Evolutionary conservation across 164 flowering plant species (phyloP).

Genomic region (Macadamia tetraphylla): DNA sequence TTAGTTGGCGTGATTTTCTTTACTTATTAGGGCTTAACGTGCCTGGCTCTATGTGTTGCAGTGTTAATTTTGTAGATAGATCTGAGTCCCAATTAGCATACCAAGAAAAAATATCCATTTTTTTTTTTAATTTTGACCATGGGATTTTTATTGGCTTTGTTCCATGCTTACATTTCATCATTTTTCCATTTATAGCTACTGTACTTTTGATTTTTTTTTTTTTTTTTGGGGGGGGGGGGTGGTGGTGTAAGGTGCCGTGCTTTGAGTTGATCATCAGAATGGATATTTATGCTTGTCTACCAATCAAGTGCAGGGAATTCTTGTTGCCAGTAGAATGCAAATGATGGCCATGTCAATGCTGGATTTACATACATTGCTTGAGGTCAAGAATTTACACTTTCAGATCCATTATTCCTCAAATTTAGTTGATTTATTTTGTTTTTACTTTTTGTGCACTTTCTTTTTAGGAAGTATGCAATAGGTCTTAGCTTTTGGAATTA

Average conservation of each 20-base stretch:
- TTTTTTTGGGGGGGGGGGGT: not conserved
- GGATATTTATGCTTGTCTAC: conserved; percentile 13
- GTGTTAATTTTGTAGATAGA: not conserved
- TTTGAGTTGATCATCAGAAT: not conserved
- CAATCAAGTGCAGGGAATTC: conserved; percentile 30
- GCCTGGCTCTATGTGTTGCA: not conserved
- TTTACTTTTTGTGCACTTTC: too few relatives aligned
- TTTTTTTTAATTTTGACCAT: not conserved
- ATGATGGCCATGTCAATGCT: conserved; percentile 16
- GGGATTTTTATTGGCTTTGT: not conserved
- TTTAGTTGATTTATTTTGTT: not conserved
- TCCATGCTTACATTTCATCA: not conserved
- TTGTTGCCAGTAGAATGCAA: conserved; percentile 24
- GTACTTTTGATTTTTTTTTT: not conserved
- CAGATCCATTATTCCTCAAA: not conserved
- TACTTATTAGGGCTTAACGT: not conserved
- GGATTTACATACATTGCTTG: conserved; percentile 25
- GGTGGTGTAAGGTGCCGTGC: too few relatives aligned
- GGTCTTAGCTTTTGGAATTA: too few relatives aligned
- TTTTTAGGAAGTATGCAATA: too few relatives aligned
- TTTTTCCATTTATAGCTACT: not conserved
- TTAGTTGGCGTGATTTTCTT: not conserved
- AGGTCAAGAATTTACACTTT: conserved; percentile 14
- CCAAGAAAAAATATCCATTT: not conserved
- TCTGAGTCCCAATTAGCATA: not conserved